Conservation (phyloP, 305 asterid species). For the Fraxinus xanthoxyloides region DNA sequence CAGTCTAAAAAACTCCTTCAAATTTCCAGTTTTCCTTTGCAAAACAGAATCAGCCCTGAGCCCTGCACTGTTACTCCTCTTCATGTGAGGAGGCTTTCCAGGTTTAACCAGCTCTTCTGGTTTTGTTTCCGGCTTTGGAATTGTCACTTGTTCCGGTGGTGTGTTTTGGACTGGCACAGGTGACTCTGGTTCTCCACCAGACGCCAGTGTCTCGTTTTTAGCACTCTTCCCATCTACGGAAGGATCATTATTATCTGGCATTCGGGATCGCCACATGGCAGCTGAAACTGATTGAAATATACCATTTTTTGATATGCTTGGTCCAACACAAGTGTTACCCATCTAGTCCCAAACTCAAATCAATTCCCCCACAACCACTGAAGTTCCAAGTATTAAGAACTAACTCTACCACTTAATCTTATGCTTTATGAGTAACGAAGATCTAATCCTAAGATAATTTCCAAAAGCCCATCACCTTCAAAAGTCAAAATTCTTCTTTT, state of each 20-base stretch:
- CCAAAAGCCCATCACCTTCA: background rate
- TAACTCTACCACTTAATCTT: slow-evolving; percentile 6
- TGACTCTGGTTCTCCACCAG: slow-evolving; percentile 32
- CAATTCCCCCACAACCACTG: slow-evolving; percentile 23
- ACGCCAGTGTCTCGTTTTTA: slow-evolving; percentile 30
- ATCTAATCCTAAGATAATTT: slow-evolving; percentile 35
- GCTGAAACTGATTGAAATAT: slow-evolving; percentile 63
- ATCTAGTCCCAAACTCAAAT: slow-evolving; percentile 33
- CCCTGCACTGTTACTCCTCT: slow-evolving; percentile 69
- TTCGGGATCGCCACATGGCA: slow-evolving; percentile 64
- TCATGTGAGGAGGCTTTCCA: slow-evolving; percentile 43
- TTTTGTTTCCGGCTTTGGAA: slow-evolving; percentile 41
- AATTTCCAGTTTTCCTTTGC: slow-evolving; percentile 55
- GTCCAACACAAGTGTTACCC: slow-evolving; percentile 81
- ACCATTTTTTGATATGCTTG: slow-evolving; percentile 46
- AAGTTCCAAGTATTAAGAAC: slow-evolving; percentile 16
- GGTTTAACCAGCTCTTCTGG: slow-evolving; percentile 27
- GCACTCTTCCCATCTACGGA: slow-evolving; percentile 37
- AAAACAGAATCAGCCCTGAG: slow-evolving; percentile 66
- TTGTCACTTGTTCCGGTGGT: slow-evolving; percentile 56
- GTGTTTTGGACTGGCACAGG: slow-evolving; percentile 45
- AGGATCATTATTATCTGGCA: slow-evolving; percentile 32
- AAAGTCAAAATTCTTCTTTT: slow-evolving; percentile 21
- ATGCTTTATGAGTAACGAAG: slow-evolving; percentile 23
- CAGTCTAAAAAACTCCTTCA: slow-evolving; percentile 55